These are phyloP conservation scores for Yarrowia phangngaensis DNA, from an alignment of 805 yeast species.

Conservation along the genomic window DNA sequence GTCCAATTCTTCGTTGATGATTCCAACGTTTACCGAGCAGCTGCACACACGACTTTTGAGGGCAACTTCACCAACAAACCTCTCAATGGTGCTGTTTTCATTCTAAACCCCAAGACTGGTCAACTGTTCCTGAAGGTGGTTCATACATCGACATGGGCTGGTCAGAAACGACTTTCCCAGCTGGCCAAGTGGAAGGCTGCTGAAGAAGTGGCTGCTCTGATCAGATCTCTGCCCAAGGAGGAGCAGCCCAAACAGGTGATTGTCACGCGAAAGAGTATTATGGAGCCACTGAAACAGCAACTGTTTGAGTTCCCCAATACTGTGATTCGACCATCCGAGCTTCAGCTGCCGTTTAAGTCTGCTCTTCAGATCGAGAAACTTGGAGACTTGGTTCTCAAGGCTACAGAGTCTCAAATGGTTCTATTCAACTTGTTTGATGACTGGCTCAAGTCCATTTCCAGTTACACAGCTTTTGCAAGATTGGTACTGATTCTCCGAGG, in stretches of 20 bases:
- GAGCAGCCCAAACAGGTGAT: slow-evolving; percentile 93
- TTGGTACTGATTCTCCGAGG: slow-evolving; percentile 79
- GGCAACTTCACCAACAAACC: slow-evolving; percentile 92
- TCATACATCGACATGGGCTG: slow-evolving; percentile 94
- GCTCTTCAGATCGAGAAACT: slow-evolving; percentile 78
- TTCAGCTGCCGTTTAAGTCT: slow-evolving; percentile 83
- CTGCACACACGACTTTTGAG: slow-evolving; percentile 85
- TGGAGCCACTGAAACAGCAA: slow-evolving; percentile 94
- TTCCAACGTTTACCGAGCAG: slow-evolving; percentile 87
- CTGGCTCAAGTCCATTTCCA: slow-evolving; percentile 79
- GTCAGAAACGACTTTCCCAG: slow-evolving; percentile 90
- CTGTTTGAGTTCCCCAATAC: slow-evolving; percentile 95
- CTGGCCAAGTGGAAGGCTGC: slow-evolving; percentile 98
- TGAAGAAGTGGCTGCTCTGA: slow-evolving; percentile 89
- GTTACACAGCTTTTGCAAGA: slow-evolving; percentile 92
- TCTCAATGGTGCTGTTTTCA: slow-evolving; percentile 87
- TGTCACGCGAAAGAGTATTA: slow-evolving; percentile 82
- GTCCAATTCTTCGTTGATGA: slow-evolving; percentile 87
- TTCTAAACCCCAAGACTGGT: slow-evolving; percentile 79
- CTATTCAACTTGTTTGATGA: slow-evolving; percentile 89
- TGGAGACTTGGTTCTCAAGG: slow-evolving; percentile 71
- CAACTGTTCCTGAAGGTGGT: slow-evolving; percentile 84
- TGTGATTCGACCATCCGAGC: slow-evolving; percentile 81
- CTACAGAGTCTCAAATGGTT: slow-evolving; percentile 91
- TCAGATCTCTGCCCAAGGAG: slow-evolving; percentile 83